A percentile compares a stretch with the other conserved stretches of the same genome.
phyloP scores from a whole-genome alignment of 1,284 basidiomycete genomes.

The Caloboletus firmus region DNA sequence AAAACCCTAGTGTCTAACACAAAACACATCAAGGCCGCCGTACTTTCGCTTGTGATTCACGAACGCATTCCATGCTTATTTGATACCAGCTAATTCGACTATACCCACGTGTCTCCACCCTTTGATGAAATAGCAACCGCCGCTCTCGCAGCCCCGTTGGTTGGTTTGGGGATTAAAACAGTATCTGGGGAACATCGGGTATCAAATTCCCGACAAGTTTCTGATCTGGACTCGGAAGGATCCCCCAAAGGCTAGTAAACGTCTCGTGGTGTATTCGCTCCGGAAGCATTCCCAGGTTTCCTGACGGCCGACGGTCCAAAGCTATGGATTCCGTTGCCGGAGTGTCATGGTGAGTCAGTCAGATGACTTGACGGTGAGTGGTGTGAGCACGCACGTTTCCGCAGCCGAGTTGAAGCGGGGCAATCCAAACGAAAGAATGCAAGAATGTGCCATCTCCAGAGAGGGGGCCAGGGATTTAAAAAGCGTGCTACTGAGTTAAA shows the following conservation, averaged over 20 bases:
- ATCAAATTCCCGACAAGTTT: not conserved
- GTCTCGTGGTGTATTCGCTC: not conserved
- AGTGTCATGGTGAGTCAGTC: not conserved
- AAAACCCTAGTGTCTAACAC: not conserved
- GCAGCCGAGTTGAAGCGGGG: not conserved
- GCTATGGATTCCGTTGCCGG: not conserved
- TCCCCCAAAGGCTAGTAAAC: not conserved
- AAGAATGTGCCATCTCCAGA: not conserved
- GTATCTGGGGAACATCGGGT: not conserved
- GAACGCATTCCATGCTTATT: not conserved
- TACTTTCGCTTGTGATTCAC: not conserved
- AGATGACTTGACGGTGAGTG: not conserved
- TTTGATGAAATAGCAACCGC: not conserved
- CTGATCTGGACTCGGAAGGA: not conserved
- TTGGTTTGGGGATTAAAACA: not conserved
- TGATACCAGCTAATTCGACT: too few species aligned
- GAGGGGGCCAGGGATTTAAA: slow-evolving; percentile 7
- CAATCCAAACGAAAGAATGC: not conserved
- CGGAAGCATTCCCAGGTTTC: not conserved
- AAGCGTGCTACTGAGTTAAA: not conserved
- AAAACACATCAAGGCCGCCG: not conserved
- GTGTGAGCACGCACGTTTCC: not conserved
- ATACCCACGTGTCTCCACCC: not conserved
- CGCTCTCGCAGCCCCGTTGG: not conserved
- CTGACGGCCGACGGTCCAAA: not conserved